Percentiles rank a stretch among this genome's conserved stretches.
Conservation (phyloP, 2,329 filamentous ascomycete species). For the Scedosporium dehoogii region DNA sequence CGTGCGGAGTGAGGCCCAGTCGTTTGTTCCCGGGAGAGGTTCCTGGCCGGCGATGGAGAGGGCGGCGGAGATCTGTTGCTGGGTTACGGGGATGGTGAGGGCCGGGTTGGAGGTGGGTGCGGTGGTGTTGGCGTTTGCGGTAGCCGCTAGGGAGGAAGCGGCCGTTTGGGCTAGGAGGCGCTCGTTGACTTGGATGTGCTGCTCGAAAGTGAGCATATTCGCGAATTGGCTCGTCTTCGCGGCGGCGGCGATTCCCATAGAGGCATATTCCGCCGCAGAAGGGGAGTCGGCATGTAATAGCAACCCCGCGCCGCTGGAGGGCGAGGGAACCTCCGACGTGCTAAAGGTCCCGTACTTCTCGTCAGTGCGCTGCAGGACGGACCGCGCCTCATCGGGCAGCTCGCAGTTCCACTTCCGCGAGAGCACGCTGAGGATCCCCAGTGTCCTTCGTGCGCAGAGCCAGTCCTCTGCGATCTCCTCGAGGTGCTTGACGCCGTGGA, state of each 20-base stretch:
- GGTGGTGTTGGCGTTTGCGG: constrained; percentile 5
- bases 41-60: background rate
- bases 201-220: constrained; percentile 7
- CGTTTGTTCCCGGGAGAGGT: constrained; percentile 2
- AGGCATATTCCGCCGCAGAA: constrained; percentile 16
- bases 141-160: background rate
- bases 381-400: constrained; percentile 71
- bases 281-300: constrained; percentile 13
- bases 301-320: constrained; percentile 13
- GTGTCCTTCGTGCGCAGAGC: constrained; percentile 76
- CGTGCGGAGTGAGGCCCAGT: background rate
- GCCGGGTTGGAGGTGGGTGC: background rate
- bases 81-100: constrained; percentile 15
- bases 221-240: constrained; percentile 10
- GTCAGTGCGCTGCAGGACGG: constrained; percentile 68
- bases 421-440: constrained; percentile 76
- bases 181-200: constrained; percentile 5
- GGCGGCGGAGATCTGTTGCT: constrained; percentile 11
- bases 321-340: constrained; percentile 50
- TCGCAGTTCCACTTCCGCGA: constrained; percentile 85
- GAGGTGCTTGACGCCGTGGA: constrained; percentile 80
- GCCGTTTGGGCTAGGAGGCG: background rate
- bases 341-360: constrained; percentile 67
- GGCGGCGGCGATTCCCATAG: constrained; percentile 16
- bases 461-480: constrained; percentile 95